phyloP scores from a whole-genome alignment of 2,329 filamentous ascomycete species.

The Hypoxylon sp. region DNA sequence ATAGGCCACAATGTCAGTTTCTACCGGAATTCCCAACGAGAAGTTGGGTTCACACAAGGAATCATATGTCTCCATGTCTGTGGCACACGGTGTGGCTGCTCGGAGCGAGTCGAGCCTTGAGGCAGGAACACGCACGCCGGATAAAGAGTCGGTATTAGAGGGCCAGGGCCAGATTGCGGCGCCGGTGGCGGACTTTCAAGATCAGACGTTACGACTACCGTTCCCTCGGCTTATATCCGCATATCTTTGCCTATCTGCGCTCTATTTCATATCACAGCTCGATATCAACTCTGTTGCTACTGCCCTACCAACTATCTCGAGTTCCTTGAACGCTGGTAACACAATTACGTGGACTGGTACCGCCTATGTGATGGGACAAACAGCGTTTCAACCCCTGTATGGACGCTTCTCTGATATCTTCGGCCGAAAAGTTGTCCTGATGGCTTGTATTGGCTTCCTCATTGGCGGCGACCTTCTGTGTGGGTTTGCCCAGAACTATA shows the following conservation, averaged over 20 bases:
- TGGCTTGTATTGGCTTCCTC: constrained; percentile 59
- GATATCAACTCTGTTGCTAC: constrained; percentile 47
- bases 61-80: background rate
- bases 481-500: constrained; percentile 48
- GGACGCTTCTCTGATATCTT: constrained; percentile 64
- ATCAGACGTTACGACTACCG: constrained; percentile 40
- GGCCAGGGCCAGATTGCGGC: background rate
- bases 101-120: constrained; percentile 7
- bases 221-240: constrained; percentile 39
- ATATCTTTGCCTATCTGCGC: constrained; percentile 39
- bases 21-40: background rate
- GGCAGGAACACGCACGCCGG: background rate
- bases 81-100: background rate
- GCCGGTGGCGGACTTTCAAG: constrained; percentile 19
- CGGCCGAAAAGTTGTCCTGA: constrained; percentile 59
- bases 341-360: constrained; percentile 46
- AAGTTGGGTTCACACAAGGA: background rate
- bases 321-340: constrained; percentile 39
- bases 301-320: constrained; percentile 45
- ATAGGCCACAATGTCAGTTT: background rate
- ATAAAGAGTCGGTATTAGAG: constrained; percentile 6
- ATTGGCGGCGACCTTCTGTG: constrained; percentile 60
- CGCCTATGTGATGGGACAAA: constrained; percentile 49
- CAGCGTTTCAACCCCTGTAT: constrained; percentile 62
- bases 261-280: constrained; percentile 39